These are phyloP conservation scores for Dendrobium officinale DNA, from an alignment of 106 monocot species.

Conservation along the genomic window DNA sequence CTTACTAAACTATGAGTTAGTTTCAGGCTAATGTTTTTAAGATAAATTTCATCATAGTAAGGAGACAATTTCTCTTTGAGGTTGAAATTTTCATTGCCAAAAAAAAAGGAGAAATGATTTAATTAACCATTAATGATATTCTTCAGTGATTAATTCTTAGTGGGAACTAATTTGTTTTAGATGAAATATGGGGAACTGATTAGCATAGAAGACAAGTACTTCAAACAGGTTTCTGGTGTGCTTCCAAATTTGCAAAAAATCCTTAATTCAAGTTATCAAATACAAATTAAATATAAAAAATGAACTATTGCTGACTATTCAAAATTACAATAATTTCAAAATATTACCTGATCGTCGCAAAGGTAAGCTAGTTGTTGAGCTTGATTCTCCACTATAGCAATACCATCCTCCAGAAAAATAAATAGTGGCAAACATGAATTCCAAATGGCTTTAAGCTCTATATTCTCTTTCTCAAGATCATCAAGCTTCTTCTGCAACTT, in stretches of 20 bases:
- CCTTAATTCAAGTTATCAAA: background rate
- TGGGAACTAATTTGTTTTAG: background rate
- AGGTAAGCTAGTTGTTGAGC: slow-evolving; percentile 31
- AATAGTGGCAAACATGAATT: slow-evolving; percentile 38
- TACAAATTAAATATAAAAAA: slow-evolving; percentile 2
- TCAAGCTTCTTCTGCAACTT: slow-evolving; percentile 36
- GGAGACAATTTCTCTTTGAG: too few relatives aligned
- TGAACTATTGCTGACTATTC: background rate
- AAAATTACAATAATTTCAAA: background rate
- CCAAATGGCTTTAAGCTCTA: slow-evolving; percentile 37
- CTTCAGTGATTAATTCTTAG: background rate
- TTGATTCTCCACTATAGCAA: slow-evolving; percentile 37
- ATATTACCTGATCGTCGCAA: slow-evolving; percentile 37
- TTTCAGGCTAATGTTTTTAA: too few relatives aligned
- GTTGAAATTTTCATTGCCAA: too few relatives aligned
- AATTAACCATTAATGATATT: too few relatives aligned
- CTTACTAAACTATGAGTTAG: too few relatives aligned
- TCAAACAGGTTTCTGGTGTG: background rate
- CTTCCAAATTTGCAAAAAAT: background rate
- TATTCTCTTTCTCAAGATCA: slow-evolving; percentile 43
- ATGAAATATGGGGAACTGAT: background rate
- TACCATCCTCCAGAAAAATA: slow-evolving; percentile 27
- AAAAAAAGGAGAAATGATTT: too few relatives aligned
- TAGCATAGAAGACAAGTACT: background rate
- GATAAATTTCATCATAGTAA: too few relatives aligned